These are phyloP conservation scores for Fusarium sp. DNA, from an alignment of 2,329 filamentous ascomycete genomes.

Conservation along the genomic window DNA sequence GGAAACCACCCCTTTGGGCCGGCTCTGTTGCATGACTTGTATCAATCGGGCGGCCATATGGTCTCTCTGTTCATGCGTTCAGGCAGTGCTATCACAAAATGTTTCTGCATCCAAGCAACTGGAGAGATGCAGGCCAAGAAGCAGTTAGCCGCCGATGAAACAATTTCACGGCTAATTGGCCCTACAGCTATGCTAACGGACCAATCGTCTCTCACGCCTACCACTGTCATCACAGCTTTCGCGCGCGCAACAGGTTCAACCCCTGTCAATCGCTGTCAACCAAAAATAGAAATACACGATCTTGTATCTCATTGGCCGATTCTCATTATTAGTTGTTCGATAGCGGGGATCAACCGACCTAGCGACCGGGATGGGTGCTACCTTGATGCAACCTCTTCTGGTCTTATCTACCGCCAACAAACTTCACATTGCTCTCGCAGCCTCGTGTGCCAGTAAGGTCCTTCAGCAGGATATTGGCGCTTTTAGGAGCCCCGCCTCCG, in stretches of 20 bases:
- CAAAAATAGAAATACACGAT: slow-evolving; percentile 51
- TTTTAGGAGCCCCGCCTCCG: slow-evolving; percentile 25
- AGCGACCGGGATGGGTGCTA: slow-evolving; percentile 38
- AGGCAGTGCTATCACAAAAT: slow-evolving; percentile 39
- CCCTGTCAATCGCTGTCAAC: slow-evolving; percentile 43
- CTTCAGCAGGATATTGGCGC: slow-evolving; percentile 30
- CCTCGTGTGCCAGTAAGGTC: slow-evolving; percentile 41
- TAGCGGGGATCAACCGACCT: slow-evolving; percentile 37
- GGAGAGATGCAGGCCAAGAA: slow-evolving; percentile 32
- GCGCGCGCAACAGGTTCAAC: slow-evolving; percentile 52
- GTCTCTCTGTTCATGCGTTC: slow-evolving; percentile 39
- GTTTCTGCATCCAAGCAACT: slow-evolving; percentile 13
- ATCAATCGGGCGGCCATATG: slow-evolving; percentile 38
- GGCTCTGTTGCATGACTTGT: slow-evolving; percentile 39
- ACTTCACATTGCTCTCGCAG: slow-evolving; percentile 30
- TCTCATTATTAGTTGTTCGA: slow-evolving; percentile 30
- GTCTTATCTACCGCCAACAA: slow-evolving; percentile 35
- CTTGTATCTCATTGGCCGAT: slow-evolving; percentile 48
- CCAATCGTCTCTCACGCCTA: slow-evolving; percentile 44
- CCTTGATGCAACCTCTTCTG: slow-evolving; percentile 35
- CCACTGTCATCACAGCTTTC: slow-evolving; percentile 44
- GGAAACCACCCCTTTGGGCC: slow-evolving; percentile 25
- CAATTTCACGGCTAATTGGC: slow-evolving; percentile 36
- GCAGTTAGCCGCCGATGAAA: slow-evolving; percentile 43
- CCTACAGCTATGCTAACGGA: slow-evolving; percentile 4